Evolutionary conservation across 2,329 filamentous ascomycete species (phyloP), one percentile per base, ranked within the genome.

Genomic region (Cercospora sp.): DNA sequence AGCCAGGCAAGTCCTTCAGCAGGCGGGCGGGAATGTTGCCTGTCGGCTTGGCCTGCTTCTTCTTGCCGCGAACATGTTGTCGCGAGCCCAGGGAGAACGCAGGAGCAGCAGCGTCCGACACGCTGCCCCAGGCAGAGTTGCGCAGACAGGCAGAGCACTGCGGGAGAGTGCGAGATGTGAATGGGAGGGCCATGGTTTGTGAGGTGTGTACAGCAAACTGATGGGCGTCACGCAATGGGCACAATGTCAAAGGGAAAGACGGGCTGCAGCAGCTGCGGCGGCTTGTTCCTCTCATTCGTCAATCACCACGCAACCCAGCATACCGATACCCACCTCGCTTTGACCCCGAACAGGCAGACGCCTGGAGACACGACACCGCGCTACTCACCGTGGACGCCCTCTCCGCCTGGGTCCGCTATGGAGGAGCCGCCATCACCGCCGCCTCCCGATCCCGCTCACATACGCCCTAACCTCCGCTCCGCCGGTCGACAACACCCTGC

Each of bases 1-100:
- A 87, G n/a, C 80, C 80, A 63, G 81, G 81, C 45, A 87, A 79
- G 74, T 87, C 83, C 74, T 84, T 80, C 43, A 84, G 77, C 66
- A 88, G 79, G 72, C 84, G 81, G 32, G 86, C 85, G 32, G 83
- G 81, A 45, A 87, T 80, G 63, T 77, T 79, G 58, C 65, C 72
- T 13, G 72, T 70, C 9, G 69, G 71, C 64, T 75, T 75, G 62
- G 73, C 73, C 61, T 75, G 63, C 72, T 77, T 80, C 70, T 79
- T 79, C 73, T 80, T 79, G 62, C 77, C 75, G 67, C 78, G 72
- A 67, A 77, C 66, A 60, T 79, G 77, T 67, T 78, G 77, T 60
- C 71, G 61, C 21, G 71, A 63, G 34, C 51, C 64, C 40, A 64
- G 65, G 10, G 58, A 57, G 32, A 59, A 62, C 32, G 61, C 51